Conservation (phyloP, 2,329 filamentous ascomycete genomes). For the Pseudogymnoascus pannorum region DNA sequence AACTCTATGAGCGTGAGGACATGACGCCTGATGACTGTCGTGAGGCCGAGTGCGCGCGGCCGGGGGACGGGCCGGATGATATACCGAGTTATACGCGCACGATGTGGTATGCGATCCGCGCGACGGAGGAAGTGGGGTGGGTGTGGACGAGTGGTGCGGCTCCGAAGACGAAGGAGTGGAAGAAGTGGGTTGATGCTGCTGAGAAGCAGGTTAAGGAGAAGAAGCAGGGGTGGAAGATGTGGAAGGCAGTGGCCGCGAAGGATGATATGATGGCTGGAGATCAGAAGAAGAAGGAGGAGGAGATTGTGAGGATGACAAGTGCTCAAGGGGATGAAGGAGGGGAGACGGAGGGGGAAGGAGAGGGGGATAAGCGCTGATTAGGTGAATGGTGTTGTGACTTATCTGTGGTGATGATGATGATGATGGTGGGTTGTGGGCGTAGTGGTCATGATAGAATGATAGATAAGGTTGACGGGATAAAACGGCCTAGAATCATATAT, state of each 20-base stretch:
- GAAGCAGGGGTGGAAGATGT: slow-evolving; percentile 22
- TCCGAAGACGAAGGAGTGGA: slow-evolving; percentile 46
- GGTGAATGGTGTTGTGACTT: no score
- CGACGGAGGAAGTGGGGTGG: slow-evolving; percentile 47
- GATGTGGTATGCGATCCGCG: slow-evolving; percentile 51
- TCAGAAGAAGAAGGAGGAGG: background rate
- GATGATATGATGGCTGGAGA: background rate
- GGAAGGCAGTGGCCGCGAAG: slow-evolving; percentile 37
- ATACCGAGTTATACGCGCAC: slow-evolving; percentile 43
- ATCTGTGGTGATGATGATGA: background rate
- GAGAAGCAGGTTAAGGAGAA: background rate
- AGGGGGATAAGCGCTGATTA: no score
- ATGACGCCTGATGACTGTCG: slow-evolving; percentile 33
- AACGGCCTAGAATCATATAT: background rate
- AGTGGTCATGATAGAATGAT: background rate
- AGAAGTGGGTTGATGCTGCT: slow-evolving; percentile 38
- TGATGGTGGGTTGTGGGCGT: background rate
- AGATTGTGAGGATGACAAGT: background rate
- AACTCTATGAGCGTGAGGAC: slow-evolving; percentile 39
- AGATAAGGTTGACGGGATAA: background rate
- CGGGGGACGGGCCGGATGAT: background rate
- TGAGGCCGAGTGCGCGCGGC: background rate
- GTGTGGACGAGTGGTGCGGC: slow-evolving; percentile 44
- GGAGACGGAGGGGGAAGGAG: no score
- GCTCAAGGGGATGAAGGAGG: background rate